Evolutionary conservation across 257 asterid genomes (phyloP).

Genomic region (Verbascum thapsus): DNA sequence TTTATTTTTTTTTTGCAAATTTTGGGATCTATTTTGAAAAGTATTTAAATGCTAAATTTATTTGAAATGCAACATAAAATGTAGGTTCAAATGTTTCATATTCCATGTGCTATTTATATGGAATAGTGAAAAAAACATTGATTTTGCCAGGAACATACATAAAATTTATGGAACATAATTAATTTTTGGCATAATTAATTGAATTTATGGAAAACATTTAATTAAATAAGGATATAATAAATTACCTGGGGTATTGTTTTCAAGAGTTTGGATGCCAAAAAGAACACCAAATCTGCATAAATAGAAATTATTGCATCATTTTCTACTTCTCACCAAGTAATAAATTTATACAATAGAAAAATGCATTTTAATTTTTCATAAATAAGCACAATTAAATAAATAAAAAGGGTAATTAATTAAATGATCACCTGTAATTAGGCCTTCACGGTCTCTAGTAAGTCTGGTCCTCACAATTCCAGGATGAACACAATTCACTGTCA

Average conservation of each 20-base stretch:
- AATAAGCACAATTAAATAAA: not conserved
- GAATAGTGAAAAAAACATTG: too few species aligned
- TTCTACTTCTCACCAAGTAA: not conserved
- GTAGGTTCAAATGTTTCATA: too few species aligned
- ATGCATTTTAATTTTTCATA: too few species aligned
- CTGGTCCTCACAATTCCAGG: constrained; percentile 97
- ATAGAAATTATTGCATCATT: not conserved
- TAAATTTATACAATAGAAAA: too few species aligned
- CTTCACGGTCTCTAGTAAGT: constrained; percentile 93
- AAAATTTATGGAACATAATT: too few species aligned
- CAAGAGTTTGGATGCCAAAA: constrained; percentile 80
- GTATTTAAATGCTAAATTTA: too few species aligned
- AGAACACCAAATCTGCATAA: constrained; percentile 75
- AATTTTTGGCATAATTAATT: too few species aligned
- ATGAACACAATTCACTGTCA: constrained; percentile 87
- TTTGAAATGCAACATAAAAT: too few species aligned
- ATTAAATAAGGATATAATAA: not conserved
- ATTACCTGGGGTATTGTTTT: constrained; percentile 90
- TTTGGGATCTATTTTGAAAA: too few species aligned
- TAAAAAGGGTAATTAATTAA: not conserved
- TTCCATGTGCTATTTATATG: too few species aligned
- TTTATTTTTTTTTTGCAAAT: too few species aligned
- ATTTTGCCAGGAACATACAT: too few species aligned
- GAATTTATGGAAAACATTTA: not conserved
- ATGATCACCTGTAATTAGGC: constrained; percentile 67